These are phyloP conservation scores for Daldinia vernicosa DNA, from an alignment of 495 filamentous ascomycete species.

Conservation along the genomic window DNA sequence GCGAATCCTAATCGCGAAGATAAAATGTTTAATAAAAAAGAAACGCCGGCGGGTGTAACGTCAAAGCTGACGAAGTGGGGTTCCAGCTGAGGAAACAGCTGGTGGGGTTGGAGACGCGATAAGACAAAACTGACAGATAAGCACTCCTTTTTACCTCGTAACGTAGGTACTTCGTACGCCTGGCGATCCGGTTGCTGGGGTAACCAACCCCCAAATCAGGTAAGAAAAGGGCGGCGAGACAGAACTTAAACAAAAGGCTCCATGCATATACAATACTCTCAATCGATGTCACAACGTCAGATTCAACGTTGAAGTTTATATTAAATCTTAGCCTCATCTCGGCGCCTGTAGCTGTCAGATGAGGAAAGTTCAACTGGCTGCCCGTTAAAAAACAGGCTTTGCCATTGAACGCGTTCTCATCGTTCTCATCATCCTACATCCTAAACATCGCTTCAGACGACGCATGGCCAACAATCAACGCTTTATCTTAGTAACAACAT, in stretches of 20 bases:
- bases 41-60: neutral
- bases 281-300: slow-evolving; percentile 10
- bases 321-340: slow-evolving; percentile 7
- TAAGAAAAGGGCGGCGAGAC: slow-evolving; percentile 26
- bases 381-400: slow-evolving; percentile 16
- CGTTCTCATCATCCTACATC: too few species aligned
- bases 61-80: slow-evolving; percentile 2
- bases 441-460: slow-evolving; percentile 24
- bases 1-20: neutral
- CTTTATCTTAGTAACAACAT: slow-evolving; percentile 14
- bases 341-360: slow-evolving; percentile 18
- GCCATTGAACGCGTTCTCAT: slow-evolving; percentile 19
- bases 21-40: slow-evolving; percentile 1
- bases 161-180: too few species aligned
- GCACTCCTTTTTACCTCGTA: slow-evolving; percentile 2
- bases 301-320: slow-evolving; percentile 11
- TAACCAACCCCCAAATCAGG: slow-evolving; percentile 24
- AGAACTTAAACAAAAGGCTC: slow-evolving; percentile 36
- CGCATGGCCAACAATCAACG: slow-evolving; percentile 21
- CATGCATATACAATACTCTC: slow-evolving; percentile 19
- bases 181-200: slow-evolving; percentile 26
- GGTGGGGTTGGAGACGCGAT: slow-evolving; percentile 25
- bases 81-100: slow-evolving; percentile 11
- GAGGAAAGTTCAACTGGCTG: slow-evolving; percentile 19
- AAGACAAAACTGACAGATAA: slow-evolving; percentile 21